A percentile compares a stretch with the other conserved stretches of the same genome.
These are phyloP conservation scores for Cicer bijugum DNA, from an alignment of 306 rosid genomes.

Conservation along the genomic window DNA sequence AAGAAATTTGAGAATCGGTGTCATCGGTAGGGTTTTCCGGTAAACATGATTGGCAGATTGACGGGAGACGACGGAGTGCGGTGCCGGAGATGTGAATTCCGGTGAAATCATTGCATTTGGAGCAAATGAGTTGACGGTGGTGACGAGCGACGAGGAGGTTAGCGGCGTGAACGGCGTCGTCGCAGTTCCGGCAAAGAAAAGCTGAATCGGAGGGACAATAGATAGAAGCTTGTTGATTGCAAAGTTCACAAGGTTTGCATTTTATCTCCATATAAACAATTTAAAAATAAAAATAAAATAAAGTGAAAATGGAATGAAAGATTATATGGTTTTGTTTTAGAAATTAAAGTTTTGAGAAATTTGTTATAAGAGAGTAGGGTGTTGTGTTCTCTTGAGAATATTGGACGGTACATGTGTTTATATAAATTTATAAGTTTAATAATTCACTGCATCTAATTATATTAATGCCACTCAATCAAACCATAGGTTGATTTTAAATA, in stretches of 20 bases:
- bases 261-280: conserved; percentile 2
- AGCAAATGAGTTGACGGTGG: conserved; percentile 41
- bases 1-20: background rate
- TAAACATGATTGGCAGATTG: conserved; percentile 43
- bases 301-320: background rate
- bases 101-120: conserved; percentile 35
- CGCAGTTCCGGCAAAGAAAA: conserved; percentile 51
- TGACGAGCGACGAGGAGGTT: conserved; percentile 60
- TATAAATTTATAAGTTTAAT: too few relatives aligned
- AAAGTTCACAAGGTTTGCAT: conserved; percentile 44
- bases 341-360: too few relatives aligned
- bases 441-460: background rate
- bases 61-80: rapidly evolving
- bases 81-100: conserved; percentile 42
- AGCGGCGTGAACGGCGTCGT: conserved; percentile 45
- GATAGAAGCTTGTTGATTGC: conserved; percentile 38
- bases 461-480: background rate
- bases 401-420: too few relatives aligned
- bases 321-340: background rate
- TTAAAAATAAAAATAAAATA: too few relatives aligned
- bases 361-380: too few relatives aligned
- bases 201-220: conserved; percentile 55
- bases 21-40: conserved; percentile 30
- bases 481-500: background rate
- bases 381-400: too few relatives aligned